These are phyloP conservation scores for Fusarium duplospermum DNA, from an alignment of 2,329 filamentous ascomycete genomes.

Conservation along the genomic window DNA sequence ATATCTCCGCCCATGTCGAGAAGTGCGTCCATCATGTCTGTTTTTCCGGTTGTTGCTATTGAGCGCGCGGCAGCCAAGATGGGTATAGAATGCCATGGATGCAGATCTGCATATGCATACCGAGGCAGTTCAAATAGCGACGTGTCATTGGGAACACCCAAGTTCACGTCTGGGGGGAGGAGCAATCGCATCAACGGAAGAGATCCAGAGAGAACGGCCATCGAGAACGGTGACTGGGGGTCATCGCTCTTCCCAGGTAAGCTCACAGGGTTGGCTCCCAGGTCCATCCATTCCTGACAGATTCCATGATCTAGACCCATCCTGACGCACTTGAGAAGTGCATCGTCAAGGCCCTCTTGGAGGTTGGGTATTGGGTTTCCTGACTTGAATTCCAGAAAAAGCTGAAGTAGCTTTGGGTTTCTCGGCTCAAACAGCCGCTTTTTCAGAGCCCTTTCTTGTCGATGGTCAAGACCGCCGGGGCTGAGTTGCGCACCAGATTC, in stretches of 20 bases:
- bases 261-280: background rate
- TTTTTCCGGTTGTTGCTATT: background rate
- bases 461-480: background rate
- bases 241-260: background rate
- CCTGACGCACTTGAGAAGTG: background rate
- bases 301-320: background rate
- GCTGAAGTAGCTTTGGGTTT: background rate
- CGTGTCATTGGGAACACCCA: background rate
- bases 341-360: background rate
- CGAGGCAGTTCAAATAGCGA: background rate
- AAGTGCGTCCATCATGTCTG: background rate
- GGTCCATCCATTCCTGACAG: background rate
- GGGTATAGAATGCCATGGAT: background rate
- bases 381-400: background rate
- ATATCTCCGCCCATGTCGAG: background rate
- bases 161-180: background rate
- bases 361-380: background rate
- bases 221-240: background rate
- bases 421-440: background rate
- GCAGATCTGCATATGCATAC: background rate
- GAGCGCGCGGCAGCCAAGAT: background rate
- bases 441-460: background rate
- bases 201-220: background rate
- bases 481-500: background rate
- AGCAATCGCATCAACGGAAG: background rate